Evolutionary conservation across 306 rosid genomes (phyloP).

Genomic region (Cicer arietinum): DNA sequence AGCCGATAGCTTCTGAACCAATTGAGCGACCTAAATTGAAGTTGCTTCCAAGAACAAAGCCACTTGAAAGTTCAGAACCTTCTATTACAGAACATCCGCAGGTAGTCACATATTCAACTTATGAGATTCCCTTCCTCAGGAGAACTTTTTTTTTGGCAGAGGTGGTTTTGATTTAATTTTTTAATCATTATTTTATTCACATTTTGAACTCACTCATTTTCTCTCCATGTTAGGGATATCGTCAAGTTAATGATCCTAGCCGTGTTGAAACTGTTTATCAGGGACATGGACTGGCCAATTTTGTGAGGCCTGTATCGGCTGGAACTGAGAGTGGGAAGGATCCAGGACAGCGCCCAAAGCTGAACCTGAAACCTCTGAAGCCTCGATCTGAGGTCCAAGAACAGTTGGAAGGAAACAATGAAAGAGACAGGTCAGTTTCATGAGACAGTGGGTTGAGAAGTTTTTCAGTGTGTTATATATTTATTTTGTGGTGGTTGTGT

Average conservation of each 20-base stretch:
- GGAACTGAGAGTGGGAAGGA: constrained; percentile 69
- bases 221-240: constrained; percentile 53
- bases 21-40: constrained; percentile 80
- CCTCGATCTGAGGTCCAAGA: constrained; percentile 79
- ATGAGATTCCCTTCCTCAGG: neutral
- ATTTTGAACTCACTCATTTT: constrained; percentile 38
- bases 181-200: constrained; percentile 27
- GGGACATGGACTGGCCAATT: constrained; percentile 53
- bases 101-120: constrained; percentile 56
- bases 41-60: constrained; percentile 77
- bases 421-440: constrained; percentile 74
- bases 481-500: neutral
- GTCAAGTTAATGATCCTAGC: constrained; percentile 51
- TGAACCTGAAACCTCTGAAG: constrained; percentile 88
- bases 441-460: constrained; percentile 7
- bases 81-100: constrained; percentile 54
- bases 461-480: constrained; percentile 33
- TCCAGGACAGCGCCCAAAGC: constrained; percentile 77
- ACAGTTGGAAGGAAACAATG: constrained; percentile 58
- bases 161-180: neutral
- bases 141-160: neutral
- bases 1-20: constrained; percentile 53
- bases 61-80: constrained; percentile 61
- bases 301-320: constrained; percentile 60
- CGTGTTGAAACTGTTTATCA: constrained; percentile 61